Conservation (phyloP, 148 eudicot genomes). For the Nepenthes mirabilis region DNA sequence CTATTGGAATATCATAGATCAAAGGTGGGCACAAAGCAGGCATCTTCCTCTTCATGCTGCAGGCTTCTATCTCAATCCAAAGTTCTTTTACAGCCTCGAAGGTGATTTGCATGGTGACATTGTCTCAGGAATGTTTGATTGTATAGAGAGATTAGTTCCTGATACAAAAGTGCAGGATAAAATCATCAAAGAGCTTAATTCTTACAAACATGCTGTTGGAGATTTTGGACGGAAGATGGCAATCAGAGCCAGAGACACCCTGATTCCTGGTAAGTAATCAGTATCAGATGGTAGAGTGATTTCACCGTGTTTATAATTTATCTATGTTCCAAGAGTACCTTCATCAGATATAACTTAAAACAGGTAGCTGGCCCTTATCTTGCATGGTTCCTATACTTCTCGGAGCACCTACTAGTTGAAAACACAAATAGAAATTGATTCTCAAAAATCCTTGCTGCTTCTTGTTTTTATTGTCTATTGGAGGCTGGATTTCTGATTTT, state of each 20-base stretch:
- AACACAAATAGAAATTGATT: neutral
- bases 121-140: conserved; percentile 69
- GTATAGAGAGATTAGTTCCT: conserved; percentile 73
- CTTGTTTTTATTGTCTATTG: neutral
- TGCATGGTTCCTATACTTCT: no score
- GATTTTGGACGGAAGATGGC: conserved; percentile 93
- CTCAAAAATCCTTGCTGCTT: neutral
- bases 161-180: conserved; percentile 72
- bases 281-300: neutral
- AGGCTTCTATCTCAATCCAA: conserved; percentile 80
- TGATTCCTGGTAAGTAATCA: conserved; percentile 46
- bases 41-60: conserved; percentile 81
- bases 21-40: conserved; percentile 60
- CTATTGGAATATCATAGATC: conserved; percentile 85
- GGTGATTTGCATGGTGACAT: conserved; percentile 50
- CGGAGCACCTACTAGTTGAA: no score
- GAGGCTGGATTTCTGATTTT: no score
- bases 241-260: conserved; percentile 62
- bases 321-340: no score
- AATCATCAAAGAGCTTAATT: conserved; percentile 66
- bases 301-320: neutral
- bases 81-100: conserved; percentile 62
- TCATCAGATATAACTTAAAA: no score
- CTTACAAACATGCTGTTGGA: conserved; percentile 58
- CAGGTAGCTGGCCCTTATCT: no score